Evolutionary conservation across 1,139 yeast species (phyloP), one percentile per base, ranked within the genome.

Genomic region (Suhomyces taliae): DNA sequence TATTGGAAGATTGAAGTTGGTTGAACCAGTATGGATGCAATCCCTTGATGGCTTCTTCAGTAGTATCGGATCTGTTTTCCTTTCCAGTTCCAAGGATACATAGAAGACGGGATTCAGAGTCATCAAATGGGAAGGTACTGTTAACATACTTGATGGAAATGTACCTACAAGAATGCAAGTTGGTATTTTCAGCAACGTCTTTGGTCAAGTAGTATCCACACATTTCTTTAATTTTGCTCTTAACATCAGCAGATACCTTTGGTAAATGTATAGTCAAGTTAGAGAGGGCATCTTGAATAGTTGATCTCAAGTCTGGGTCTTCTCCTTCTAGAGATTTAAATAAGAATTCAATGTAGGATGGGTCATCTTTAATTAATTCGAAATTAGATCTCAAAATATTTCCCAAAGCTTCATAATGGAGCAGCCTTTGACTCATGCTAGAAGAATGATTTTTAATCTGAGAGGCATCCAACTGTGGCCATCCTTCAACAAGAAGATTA

Each of bases 31-130:
- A 81, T 0, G 97, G 97, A 60, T 89, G 84, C 29, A 93, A 70
- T 0, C 98, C 98, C 50, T 81, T 81, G n/a, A 66, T 65, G 0
- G 97, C 86, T 62, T 90, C 97, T 58, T 90, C 96, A 11, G 84
- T 70, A 0, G 85, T 81, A 54, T 90, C 96, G 1, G 89, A 75
- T 44, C 87, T 73, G 54, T 86, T 87, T 4, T 64, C 66, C 27
- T 72, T 59, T 14, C 81, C 67, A 9, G 89, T 66, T 8, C 90
- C 97, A 43, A 86, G 64, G 15, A 90, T 63, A 59, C 93, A 85
- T 36, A 89, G 67, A 45, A 79, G 59, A 50, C 97, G 74, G 0
- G 95, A 89, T 38, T 80, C 80, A 0, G 87, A 64, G 60, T 90
- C 91, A 44, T 72, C 59, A 56, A 90, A 90, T 1, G 87, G 83